These are phyloP conservation scores for Fusarium sublunatum DNA, from an alignment of 2,329 filamentous ascomycete genomes.

Conservation along the genomic window DNA sequence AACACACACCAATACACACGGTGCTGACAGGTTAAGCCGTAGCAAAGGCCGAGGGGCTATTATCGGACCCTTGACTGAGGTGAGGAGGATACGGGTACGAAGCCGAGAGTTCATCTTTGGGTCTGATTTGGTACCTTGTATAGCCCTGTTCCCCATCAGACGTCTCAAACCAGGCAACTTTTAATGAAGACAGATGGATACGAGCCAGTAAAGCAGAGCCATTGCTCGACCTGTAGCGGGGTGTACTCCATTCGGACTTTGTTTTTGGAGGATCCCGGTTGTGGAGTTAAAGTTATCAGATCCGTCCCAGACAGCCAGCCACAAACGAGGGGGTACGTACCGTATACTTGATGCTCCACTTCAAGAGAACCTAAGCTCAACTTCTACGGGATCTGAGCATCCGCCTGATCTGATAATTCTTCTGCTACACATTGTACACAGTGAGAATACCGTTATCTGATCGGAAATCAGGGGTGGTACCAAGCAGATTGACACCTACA, in stretches of 20 bases:
- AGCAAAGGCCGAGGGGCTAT: neutral
- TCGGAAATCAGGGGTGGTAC: slow-evolving; percentile 10
- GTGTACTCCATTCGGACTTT: slow-evolving; percentile 34
- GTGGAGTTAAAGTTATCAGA: slow-evolving; percentile 50
- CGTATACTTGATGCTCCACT: neutral
- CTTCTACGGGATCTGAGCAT: slow-evolving; percentile 11
- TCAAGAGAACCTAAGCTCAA: neutral
- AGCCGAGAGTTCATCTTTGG: slow-evolving; percentile 13
- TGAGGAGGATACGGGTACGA: neutral
- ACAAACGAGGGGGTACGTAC: slow-evolving; percentile 19
- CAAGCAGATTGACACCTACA: neutral
- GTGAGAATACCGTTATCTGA: slow-evolving; percentile 34
- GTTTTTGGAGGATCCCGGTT: slow-evolving; percentile 21
- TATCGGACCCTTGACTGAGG: neutral
- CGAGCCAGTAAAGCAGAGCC: slow-evolving; percentile 24
- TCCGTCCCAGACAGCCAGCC: slow-evolving; percentile 39
- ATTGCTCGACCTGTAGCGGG: slow-evolving; percentile 25
- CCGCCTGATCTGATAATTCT: slow-evolving; percentile 25
- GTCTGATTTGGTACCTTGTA: neutral
- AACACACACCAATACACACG: slow-evolving; percentile 23
- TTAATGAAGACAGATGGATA: slow-evolving; percentile 3
- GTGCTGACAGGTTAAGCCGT: neutral
- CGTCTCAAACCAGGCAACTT: slow-evolving; percentile 9
- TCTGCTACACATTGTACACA: slow-evolving; percentile 7
- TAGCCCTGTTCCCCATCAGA: slow-evolving; percentile 21